Conservation (phyloP, 2,329 filamentous ascomycete species). For the Phyllosticta citribraziliensis region DNA sequence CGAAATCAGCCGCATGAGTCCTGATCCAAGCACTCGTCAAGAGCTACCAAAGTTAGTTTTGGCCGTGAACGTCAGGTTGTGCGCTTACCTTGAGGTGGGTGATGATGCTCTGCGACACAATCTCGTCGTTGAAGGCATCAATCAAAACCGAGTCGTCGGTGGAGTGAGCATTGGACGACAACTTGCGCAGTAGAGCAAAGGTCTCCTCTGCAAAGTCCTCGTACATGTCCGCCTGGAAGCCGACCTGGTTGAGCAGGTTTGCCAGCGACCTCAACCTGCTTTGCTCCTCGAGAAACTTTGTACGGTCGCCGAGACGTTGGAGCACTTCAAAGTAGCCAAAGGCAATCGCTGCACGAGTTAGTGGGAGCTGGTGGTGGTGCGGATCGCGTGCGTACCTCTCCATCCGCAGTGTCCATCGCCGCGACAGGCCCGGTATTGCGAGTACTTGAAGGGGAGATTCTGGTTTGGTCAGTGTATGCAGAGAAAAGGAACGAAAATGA, state of each 20-base stretch:
- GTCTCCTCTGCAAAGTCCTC: constrained; percentile 79
- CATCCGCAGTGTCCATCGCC: constrained; percentile 96
- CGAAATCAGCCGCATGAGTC: constrained; percentile 57
- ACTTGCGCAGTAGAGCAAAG: constrained; percentile 54
- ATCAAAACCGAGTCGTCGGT: constrained; percentile 48
- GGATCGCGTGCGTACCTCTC: constrained; percentile 64
- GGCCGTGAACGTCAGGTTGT: constrained; percentile 1
- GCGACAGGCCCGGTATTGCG: constrained; percentile 75
- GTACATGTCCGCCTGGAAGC: constrained; percentile 59
- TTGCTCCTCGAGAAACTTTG: constrained; percentile 59
- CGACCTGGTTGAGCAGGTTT: constrained; percentile 58
- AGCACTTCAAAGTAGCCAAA: constrained; percentile 90
- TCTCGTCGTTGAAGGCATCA: constrained; percentile 63
- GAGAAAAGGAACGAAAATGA: constrained; percentile 13
- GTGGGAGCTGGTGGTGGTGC: constrained; percentile 10
- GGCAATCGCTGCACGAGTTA: constrained; percentile 59
- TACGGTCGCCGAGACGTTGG: constrained; percentile 54
- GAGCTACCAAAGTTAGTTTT: constrained; percentile 41
- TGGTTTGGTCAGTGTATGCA: constrained; percentile 27
- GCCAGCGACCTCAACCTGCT: constrained; percentile 62
- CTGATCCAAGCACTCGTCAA: constrained; percentile 81
- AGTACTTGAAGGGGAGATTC: constrained; percentile 74
- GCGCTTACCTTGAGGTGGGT: constrained; percentile 60
- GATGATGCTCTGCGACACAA: constrained; percentile 63
- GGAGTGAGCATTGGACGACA: constrained; percentile 44